phyloP scores from a whole-genome alignment of 1,284 basidiomycete genomes.

The Macrocystidia cucumis region DNA sequence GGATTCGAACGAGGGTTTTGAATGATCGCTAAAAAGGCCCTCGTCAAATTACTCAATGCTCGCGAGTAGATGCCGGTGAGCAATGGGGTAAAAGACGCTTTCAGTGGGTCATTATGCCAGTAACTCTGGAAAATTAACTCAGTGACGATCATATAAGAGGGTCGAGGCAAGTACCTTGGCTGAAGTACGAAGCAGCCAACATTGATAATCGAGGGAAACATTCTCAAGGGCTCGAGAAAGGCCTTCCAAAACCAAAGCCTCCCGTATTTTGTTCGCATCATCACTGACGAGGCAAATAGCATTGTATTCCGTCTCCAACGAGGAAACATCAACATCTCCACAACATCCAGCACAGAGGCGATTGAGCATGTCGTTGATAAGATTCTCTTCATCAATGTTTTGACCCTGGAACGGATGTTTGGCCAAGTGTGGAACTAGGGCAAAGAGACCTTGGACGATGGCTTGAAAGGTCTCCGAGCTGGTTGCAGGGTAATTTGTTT shows the following conservation, averaged over 20 bases:
- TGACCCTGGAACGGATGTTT: conserved; percentile 13
- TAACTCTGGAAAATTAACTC: conserved; percentile 2
- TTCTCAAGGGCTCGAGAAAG: conserved; percentile 29
- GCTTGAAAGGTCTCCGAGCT: conserved; percentile 43
- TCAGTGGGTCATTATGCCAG: conserved; percentile 19
- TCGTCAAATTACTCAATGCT: conserved; percentile 34
- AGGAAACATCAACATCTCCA: conserved; percentile 28
- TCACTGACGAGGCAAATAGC: conserved; percentile 19
- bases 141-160: not conserved
- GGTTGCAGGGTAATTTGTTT: conserved; percentile 32
- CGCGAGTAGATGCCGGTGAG: conserved; percentile 26
- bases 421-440: conserved; percentile 33
- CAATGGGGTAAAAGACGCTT: conserved; percentile 28
- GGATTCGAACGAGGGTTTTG: conserved; percentile 16
- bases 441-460: conserved; percentile 42
- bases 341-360: conserved; percentile 27
- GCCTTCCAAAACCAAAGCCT: conserved; percentile 29
- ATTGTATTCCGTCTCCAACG: conserved; percentile 32
- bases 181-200: conserved; percentile 27
- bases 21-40: conserved; percentile 27
- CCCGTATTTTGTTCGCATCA: conserved; percentile 19
- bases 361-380: conserved; percentile 26
- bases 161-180: conserved; percentile 20
- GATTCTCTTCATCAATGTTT: conserved; percentile 18
- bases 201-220: conserved; percentile 19